phyloP scores from a whole-genome alignment of 768 basidiomycete genomes.

The Mycena floridula region DNA sequence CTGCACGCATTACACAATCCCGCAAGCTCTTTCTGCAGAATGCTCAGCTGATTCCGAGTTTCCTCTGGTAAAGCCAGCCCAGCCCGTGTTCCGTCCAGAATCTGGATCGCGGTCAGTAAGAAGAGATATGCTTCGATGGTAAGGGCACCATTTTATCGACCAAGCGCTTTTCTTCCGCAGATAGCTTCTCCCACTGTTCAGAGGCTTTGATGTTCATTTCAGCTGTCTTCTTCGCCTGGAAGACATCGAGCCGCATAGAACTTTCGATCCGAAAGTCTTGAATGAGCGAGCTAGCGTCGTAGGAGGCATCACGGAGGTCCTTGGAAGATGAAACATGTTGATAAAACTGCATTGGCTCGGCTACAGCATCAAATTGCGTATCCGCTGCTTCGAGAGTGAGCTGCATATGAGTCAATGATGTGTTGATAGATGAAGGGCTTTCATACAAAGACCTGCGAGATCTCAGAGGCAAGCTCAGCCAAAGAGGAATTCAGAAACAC shows the following conservation, averaged over 20 bases:
- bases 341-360: slow-evolving; percentile 69
- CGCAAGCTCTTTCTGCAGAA: slow-evolving; percentile 71
- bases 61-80: slow-evolving; percentile 71
- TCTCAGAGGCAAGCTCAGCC: slow-evolving; percentile 3
- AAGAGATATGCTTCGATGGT: not conserved
- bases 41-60: slow-evolving; percentile 49
- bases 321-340: slow-evolving; percentile 75
- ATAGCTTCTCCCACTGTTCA: slow-evolving; percentile 56
- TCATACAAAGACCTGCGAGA: slow-evolving; percentile 67
- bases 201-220: slow-evolving; percentile 61
- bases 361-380: slow-evolving; percentile 40
- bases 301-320: slow-evolving; percentile 77
- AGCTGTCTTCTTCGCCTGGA: slow-evolving; percentile 62
- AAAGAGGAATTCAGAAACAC: slow-evolving; percentile 18
- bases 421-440: not conserved
- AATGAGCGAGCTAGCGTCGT: slow-evolving; percentile 61
- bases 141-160: slow-evolving; percentile 64
- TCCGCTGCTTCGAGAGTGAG: slow-evolving; percentile 55
- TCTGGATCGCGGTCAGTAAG: slow-evolving; percentile 20
- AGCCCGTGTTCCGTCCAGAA: slow-evolving; percentile 74
- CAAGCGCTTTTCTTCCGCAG: slow-evolving; percentile 65
- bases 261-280: slow-evolving; percentile 71
- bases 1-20: slow-evolving; percentile 73
- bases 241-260: slow-evolving; percentile 80
- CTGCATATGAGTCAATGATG: slow-evolving; percentile 28